phyloP scores from a whole-genome alignment of 306 rosid genomes.

The Nissolia schottii region DNA sequence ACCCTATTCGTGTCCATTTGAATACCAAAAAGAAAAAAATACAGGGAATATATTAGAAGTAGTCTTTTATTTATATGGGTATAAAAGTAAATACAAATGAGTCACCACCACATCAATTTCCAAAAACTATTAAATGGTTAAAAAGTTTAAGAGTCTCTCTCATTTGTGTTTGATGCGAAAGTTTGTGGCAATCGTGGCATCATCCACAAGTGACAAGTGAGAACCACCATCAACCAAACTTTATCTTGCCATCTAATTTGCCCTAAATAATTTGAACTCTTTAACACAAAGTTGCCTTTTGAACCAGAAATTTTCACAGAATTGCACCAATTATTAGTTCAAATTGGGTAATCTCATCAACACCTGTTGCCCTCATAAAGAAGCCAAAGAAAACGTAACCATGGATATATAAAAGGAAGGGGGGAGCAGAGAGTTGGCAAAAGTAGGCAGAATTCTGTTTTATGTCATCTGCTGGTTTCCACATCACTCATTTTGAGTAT shows the following conservation, averaged over 20 bases:
- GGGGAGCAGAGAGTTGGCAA: background rate
- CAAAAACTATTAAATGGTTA: background rate
- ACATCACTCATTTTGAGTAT: background rate
- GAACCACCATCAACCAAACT: conserved; percentile 21
- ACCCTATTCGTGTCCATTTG: too few species aligned
- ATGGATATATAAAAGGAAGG: background rate
- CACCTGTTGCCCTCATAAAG: background rate
- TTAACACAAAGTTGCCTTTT: background rate
- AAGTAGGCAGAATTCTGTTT: background rate
- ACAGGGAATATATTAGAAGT: too few species aligned
- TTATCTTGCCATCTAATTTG: conserved; percentile 18
- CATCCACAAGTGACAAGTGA: conserved; percentile 6
- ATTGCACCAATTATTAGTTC: background rate
- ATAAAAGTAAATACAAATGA: background rate
- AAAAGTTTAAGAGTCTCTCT: background rate
- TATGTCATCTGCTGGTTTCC: background rate
- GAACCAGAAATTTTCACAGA: background rate
- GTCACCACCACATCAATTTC: background rate
- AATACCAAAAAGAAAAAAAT: too few species aligned
- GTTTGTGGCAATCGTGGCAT: conserved; percentile 20
- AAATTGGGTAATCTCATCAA: background rate
- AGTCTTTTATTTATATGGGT: too few species aligned
- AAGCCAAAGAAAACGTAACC: background rate
- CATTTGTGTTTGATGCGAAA: background rate
- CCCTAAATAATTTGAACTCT: background rate